A percentile compares a stretch with the other conserved stretches of the same genome.
phyloP scores from a whole-genome alignment of 345 rosid genomes.

The Firmiana major region DNA sequence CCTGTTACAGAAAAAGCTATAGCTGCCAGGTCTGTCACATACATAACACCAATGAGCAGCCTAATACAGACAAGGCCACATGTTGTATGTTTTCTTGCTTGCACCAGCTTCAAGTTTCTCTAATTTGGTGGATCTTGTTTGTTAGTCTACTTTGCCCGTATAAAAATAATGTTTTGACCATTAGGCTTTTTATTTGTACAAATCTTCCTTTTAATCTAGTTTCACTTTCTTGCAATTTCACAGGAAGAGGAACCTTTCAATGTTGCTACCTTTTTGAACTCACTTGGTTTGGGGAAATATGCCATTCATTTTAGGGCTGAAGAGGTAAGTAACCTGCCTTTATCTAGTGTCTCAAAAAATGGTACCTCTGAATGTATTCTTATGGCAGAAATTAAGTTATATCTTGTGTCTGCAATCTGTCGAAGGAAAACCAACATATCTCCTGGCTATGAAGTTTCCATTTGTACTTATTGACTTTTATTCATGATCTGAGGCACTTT shows the following conservation, averaged over 20 bases:
- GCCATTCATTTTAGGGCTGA: slow-evolving; percentile 40
- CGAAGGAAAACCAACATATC: background rate
- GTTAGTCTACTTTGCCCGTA: background rate
- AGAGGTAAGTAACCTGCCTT: slow-evolving; percentile 43
- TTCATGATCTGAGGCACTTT: background rate
- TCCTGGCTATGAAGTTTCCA: background rate
- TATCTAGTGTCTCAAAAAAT: background rate
- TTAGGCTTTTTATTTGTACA: background rate
- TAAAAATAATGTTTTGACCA: background rate
- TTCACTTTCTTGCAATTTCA: slow-evolving; percentile 4
- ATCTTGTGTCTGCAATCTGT: background rate
- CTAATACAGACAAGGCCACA: slow-evolving; percentile 15
- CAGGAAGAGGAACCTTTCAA: slow-evolving; percentile 36
- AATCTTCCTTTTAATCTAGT: background rate
- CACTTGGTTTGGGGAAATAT: slow-evolving; percentile 55
- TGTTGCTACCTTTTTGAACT: slow-evolving; percentile 37
- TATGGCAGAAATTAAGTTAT: background rate
- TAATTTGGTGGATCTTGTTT: slow-evolving; percentile 5
- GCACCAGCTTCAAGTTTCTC: background rate
- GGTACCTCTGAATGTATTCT: background rate
- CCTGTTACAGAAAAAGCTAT: background rate
- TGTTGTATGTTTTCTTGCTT: slow-evolving; percentile 32
- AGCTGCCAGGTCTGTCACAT: slow-evolving; percentile 13
- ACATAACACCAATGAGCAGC: slow-evolving; percentile 13
- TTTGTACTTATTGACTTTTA: background rate